Evolutionary conservation across 2,329 filamentous ascomycete species (phyloP), one percentile per base, ranked within the genome.

Genomic region (Blumeria hordei): DNA sequence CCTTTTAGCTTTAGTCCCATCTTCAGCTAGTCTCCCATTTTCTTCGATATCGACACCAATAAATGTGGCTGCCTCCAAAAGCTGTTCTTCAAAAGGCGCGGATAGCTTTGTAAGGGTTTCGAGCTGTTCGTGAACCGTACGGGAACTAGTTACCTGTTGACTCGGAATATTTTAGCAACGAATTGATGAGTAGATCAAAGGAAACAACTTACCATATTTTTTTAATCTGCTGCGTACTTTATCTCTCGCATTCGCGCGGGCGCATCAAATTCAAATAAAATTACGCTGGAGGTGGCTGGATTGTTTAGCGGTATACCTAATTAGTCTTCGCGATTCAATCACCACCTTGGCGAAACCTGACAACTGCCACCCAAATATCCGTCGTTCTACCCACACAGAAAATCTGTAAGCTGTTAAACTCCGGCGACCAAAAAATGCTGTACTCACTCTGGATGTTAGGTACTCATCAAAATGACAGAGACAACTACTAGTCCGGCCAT

Each of bases 401-500:
- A 18, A 39, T 11, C 33, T 11, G 37, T 16, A 5, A 11, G 12
- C 54, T 33, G 56, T 55, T 37, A 57, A 55, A 12, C 37, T 55
- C 34, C 12, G 14, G 9, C 16, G 12, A 51, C 47, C 47, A 28
- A 28, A 28, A 28, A 28, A 28, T 28, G 21, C 21, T 28, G 4
- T 28, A 28, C 21, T 28, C 21, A 28, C 21, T 28, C 21, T 2
- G 21, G 21, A 4, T 28, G 21, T 4, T 4, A 28, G 21, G 21
- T 28, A 28, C 21, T 28, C 21, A 28, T 12, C 34, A 28, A 43
- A 44, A 65, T 65, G 63, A 58, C 63, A 44, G 64, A 65, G 57
- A 63, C 62, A 43, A 60, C 63, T 41, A 62, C 62, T 57, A 53
- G 77, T 62, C 75, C 80, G 60, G 72, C 78, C 69, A 75, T 78